Percentiles rank a stretch among this genome's conserved stretches.
These are phyloP conservation scores for Zoysia japonica DNA, from an alignment of 176 grass and related monocot species.

Conservation along the genomic window DNA sequence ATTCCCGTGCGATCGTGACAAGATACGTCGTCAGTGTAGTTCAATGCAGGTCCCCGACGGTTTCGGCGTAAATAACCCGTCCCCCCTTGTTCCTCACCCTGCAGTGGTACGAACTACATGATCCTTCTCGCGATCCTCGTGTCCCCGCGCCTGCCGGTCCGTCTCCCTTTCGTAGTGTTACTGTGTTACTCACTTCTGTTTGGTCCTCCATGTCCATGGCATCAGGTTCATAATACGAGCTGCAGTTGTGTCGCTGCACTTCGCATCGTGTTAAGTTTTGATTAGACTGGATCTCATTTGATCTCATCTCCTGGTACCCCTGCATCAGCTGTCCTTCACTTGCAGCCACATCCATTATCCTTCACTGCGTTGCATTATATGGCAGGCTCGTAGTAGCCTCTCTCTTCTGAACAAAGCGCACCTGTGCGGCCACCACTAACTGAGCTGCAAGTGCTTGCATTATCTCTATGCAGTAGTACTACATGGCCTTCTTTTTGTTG, in stretches of 20 bases:
- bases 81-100: neutral
- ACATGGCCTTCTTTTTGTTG: slow-evolving; percentile 8
- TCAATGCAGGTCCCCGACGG: neutral
- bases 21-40: slow-evolving; percentile 2
- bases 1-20: neutral
- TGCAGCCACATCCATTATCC: neutral
- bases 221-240: slow-evolving; percentile 11
- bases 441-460: slow-evolving; percentile 26
- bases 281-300: neutral
- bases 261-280: neutral
- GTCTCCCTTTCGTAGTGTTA: neutral
- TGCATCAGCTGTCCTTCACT: neutral
- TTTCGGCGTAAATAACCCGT: neutral
- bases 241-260: neutral
- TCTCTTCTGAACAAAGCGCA: slow-evolving; percentile 1
- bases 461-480: neutral
- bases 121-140: slow-evolving; percentile 35
- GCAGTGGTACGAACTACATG: neutral
- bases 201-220: slow-evolving; percentile 12
- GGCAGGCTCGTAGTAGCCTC: neutral
- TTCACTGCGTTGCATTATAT: neutral
- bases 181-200: neutral
- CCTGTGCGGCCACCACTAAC: neutral
- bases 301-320: neutral
- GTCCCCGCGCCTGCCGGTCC: neutral